phyloP scores from a whole-genome alignment of 2,329 filamentous ascomycete species.

The Colletotrichum graminicola region DNA sequence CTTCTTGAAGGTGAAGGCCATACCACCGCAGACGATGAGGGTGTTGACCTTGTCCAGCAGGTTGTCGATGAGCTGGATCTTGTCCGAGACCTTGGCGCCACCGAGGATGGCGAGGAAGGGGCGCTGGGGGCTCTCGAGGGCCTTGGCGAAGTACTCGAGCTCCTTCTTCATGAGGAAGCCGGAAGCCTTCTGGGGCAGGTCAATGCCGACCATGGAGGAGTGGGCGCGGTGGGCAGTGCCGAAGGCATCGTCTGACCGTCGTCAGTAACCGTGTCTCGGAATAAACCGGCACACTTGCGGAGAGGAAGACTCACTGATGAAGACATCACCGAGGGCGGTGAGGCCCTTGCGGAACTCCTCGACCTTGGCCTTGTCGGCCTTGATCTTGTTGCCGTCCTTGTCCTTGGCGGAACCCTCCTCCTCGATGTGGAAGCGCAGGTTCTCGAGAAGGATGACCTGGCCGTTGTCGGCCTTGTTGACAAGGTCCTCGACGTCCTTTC shows the following conservation, averaged over 20 bases:
- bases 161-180: slow-evolving; percentile 99
- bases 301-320: slow-evolving; percentile 79
- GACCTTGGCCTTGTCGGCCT: slow-evolving; percentile 94
- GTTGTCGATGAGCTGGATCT: slow-evolving; percentile 99
- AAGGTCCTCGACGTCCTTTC: slow-evolving; percentile 87
- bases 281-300: neutral
- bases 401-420: slow-evolving; percentile 98
- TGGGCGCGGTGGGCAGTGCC: slow-evolving; percentile 98
- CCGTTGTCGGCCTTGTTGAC: slow-evolving; percentile 87
- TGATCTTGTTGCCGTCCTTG: slow-evolving; percentile 94
- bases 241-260: slow-evolving; percentile 86
- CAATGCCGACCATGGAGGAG: slow-evolving; percentile 98
- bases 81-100: slow-evolving; percentile 98
- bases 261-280: slow-evolving; percentile 42
- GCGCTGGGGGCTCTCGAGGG: slow-evolving; percentile 90
- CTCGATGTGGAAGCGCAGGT: slow-evolving; percentile 97
- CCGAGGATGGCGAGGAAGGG: slow-evolving; percentile 99
- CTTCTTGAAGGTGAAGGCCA: slow-evolving; percentile 99
- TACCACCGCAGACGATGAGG: slow-evolving; percentile 94
- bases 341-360: slow-evolving; percentile 94
- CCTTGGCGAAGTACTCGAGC: slow-evolving; percentile 98
- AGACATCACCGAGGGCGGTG: slow-evolving; percentile 94
- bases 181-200: slow-evolving; percentile 95
- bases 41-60: slow-evolving; percentile 97
- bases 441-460: slow-evolving; percentile 92